These are phyloP conservation scores for Apophysomyces sp. DNA, from an alignment of 371 early-diverging fungal species.

Conservation along the genomic window DNA sequence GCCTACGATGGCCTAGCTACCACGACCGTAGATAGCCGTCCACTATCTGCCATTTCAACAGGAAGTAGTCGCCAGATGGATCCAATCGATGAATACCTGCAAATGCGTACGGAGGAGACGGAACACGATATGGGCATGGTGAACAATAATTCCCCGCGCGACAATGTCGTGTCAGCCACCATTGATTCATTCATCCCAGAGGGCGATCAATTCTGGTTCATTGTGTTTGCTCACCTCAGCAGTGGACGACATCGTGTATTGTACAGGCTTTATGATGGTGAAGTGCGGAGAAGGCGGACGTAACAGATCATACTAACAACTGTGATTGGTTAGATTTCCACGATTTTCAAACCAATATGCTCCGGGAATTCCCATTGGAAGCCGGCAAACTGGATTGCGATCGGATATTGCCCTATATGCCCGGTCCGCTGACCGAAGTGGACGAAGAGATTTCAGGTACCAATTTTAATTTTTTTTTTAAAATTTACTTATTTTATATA, in stretches of 20 bases:
- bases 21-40: conserved; percentile 2
- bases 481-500: conserved; percentile 5
- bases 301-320: not conserved
- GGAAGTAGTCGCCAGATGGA: conserved; percentile 9
- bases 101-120: not conserved
- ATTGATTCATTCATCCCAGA: conserved; percentile 61
- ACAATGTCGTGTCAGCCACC: conserved; percentile 47
- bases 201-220: conserved; percentile 72
- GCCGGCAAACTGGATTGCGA: conserved; percentile 66
- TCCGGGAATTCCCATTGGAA: conserved; percentile 73
- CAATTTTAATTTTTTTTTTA: not conserved
- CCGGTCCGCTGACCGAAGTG: conserved; percentile 62
- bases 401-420: conserved; percentile 78
- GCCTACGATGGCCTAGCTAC: conserved; percentile 49
- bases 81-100: conserved; percentile 1
- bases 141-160: not conserved
- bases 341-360: conserved; percentile 75
- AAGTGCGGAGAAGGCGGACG: not conserved
- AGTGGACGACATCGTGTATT: conserved; percentile 58
- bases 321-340: conserved; percentile 59
- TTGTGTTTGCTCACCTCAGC: conserved; percentile 57
- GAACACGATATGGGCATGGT: not conserved
- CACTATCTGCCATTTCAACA: conserved; percentile 15
- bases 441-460: conserved; percentile 57
- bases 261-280: conserved; percentile 70